These are phyloP conservation scores for Arctostaphylos glauca DNA, from an alignment of 148 eudicot species.

Conservation along the genomic window DNA sequence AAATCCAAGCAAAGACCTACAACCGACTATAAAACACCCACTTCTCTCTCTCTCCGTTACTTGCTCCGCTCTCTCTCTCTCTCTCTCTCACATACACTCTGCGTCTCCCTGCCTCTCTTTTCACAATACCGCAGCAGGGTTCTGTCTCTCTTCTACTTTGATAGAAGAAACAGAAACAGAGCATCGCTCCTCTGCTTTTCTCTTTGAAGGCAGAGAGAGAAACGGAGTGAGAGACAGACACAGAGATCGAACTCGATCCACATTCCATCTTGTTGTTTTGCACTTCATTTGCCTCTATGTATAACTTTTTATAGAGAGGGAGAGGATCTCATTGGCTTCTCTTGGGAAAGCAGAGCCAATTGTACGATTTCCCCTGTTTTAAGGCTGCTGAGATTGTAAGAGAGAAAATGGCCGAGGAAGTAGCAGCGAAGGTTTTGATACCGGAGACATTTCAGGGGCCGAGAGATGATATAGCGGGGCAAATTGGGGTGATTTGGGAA, in stretches of 20 bases:
- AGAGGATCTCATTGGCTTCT: background rate
- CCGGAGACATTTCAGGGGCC: conserved; percentile 49
- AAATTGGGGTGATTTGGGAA: conserved; percentile 61
- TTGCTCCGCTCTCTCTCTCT: conserved; percentile 22
- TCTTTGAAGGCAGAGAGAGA: background rate
- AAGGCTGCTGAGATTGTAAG: background rate
- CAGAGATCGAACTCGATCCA: background rate
- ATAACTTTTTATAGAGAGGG: background rate
- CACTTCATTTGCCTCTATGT: background rate
- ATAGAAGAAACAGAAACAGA: conserved; percentile 15
- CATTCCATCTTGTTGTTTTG: conserved; percentile 17
- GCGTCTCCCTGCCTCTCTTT: too few relatives aligned
- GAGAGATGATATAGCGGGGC: conserved; percentile 49
- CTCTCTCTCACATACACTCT: background rate
- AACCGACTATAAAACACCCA: conserved; percentile 42
- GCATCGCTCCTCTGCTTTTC: conserved; percentile 8
- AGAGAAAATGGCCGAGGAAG: conserved; percentile 16
- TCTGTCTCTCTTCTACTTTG: conserved; percentile 27
- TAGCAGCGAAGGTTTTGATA: conserved; percentile 22
- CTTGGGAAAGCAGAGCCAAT: background rate
- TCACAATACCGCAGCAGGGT: conserved; percentile 21
- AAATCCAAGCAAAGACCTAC: conserved; percentile 14
- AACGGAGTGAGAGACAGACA: background rate
- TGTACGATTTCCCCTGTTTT: background rate
- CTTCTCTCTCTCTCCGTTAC: conserved; percentile 32